Percentiles rank a stretch among this genome's conserved stretches.
These are phyloP conservation scores for Parafenestella ontariensis DNA, from an alignment of 2,329 filamentous ascomycete species.

Conservation along the genomic window DNA sequence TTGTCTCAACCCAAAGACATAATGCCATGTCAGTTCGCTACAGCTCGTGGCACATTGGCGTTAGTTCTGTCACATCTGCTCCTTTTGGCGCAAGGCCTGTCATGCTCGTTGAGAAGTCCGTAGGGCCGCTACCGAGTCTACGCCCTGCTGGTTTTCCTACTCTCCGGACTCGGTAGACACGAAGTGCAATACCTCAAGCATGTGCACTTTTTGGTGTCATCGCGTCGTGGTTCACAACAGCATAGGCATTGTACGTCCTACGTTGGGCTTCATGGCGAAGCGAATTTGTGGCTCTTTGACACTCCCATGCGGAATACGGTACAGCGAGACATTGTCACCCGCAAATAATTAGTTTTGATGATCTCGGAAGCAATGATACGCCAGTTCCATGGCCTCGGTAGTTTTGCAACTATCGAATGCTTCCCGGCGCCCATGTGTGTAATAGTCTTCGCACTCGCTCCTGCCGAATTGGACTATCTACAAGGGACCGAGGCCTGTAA, in stretches of 20 bases:
- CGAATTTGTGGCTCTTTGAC: neutral
- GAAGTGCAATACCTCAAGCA: neutral
- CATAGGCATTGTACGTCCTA: neutral
- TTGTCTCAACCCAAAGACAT: neutral
- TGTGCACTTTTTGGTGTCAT: neutral
- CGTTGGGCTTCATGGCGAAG: neutral
- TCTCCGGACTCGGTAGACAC: neutral
- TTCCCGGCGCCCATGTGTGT: neutral
- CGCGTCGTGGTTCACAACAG: neutral
- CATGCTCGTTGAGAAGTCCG: neutral
- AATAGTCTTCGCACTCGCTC: neutral
- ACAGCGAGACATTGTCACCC: neutral
- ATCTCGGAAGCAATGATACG: neutral
- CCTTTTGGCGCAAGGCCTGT: neutral
- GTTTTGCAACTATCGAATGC: neutral
- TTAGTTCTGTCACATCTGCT: constrained; percentile 1
- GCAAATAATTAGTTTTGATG: neutral
- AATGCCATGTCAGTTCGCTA: neutral
- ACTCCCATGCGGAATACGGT: neutral
- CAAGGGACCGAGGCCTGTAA: neutral
- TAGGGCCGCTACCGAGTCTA: neutral
- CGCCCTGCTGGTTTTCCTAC: neutral
- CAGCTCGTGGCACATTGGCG: neutral
- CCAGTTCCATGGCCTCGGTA: neutral
- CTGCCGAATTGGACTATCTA: neutral